Evolutionary conservation across 164 flowering plant species (phyloP), one percentile per base, ranked within the genome.

Genomic region (Euptelea pleiosperma): DNA sequence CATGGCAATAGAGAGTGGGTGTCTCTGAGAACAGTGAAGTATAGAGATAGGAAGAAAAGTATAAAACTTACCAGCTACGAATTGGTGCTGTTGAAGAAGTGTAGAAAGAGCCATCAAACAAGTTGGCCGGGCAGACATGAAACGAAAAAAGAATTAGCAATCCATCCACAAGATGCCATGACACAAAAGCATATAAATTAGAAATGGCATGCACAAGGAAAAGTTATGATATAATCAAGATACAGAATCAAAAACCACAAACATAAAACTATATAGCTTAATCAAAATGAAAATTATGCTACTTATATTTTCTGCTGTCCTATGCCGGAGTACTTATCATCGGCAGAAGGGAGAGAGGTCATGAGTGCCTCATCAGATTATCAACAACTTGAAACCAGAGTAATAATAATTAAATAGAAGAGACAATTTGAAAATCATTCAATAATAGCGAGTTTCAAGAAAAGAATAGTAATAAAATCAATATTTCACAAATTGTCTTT

Each of bases 61-160:
- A 35, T 9, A 15, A 48, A 42, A 65, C 97, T 78, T 70, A 93
- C 98, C 92, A 52, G 98, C 98, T 70, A 93, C 94, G 81, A 93
- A 93, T 80, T 93, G 98, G 73, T 87, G 85, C 98, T 93, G 85
- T 75, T 65, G 71, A 50, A 58, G 53, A 43, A 57, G 49, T 43
- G 60, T 16, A 39, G 49, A 58, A 64, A 57, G 39, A 45, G 21
- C 48, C 61, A 55, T 10, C n/a, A n/a, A 57, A 60, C 25, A 47
- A 37, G 63, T 40, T 26, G 18, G 19, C 8, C 25, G 9, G n/a
- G 7, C 16, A 53, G 37, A 30, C 44, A 61, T 41, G 57, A 52
- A 60, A 30, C 19, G 1, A 33, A 21, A 50, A 47, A 62, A 45
- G n/a, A 48, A 53, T 70, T 48, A 61, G 54, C 45, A 69, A 14